Base-by-base conservation (phyloP, 2,329 filamentous ascomycete genomes). In the Colletotrichum horii region DNA sequence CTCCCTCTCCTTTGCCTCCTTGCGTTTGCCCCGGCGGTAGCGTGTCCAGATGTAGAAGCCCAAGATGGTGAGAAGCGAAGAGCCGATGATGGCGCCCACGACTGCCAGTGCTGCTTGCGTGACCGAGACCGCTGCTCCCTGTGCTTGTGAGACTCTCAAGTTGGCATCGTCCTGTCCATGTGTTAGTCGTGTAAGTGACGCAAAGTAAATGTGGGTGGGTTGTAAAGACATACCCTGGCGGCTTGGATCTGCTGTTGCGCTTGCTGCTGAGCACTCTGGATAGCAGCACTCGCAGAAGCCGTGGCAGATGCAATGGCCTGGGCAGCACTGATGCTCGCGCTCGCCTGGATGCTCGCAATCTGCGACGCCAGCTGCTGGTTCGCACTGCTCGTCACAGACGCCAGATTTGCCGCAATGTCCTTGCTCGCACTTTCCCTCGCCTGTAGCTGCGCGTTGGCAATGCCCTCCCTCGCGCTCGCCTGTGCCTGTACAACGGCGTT, bases 91-190 rank as follows among this genome's bases (percentile, higher is more conserved):
- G 64, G 83, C 84, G 16, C 83, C 85, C 6, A 87, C 84, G 22
- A 88, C 83, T 12, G 85, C 85, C 7, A 87, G 75, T 1, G 86
- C 85, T 0, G 82, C 83, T 79, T 87, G 85, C 1, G 85, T 87
- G 19, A 84, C 84, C 4, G 85, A 86, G 3, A 87, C 82, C 4
- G 85, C 84, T 5, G 83, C 79, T 22, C 81, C 83, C 67, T 86
- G 84, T 1, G 85, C 82, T 19, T 82, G 79, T 22, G 81, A 78
- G 19, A 84, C 80, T 52, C 83, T 80, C 4, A 70, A 70, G 34
- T 79, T 79, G 8, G 83, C 83, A n/a, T 84, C 80, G 8, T 64
- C 38, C 77, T 78, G 56, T 24, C 5, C 15, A n/a, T 14, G 62
- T 58, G 32, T 66, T 34, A 34, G 60, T 8, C 2, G 24, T 16